Percentiles rank a stretch among this genome's conserved stretches.
phyloP scores from a whole-genome alignment of 1,284 basidiomycete species.

The Ganoderma multipileum region DNA sequence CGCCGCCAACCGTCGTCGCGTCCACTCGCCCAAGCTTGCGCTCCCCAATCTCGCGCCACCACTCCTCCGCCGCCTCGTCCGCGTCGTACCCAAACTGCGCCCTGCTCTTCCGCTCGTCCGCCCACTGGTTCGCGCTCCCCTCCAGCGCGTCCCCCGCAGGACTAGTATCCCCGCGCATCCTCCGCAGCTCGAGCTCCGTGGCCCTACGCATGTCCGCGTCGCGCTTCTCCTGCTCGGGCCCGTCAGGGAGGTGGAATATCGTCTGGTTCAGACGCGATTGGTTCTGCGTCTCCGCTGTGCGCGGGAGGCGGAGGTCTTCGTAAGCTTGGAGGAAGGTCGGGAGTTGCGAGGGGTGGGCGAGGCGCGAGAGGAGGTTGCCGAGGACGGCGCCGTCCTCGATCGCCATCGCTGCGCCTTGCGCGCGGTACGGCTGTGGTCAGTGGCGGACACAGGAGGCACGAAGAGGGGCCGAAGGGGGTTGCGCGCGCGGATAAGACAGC shows the following conservation, averaged over 20 bases:
- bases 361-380: conserved; percentile 60
- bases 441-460: not conserved
- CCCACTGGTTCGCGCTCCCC: conserved; percentile 58
- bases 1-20: too few relatives aligned
- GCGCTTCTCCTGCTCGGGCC: conserved; percentile 56
- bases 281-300: conserved; percentile 54
- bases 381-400: conserved; percentile 72
- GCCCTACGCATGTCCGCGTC: conserved; percentile 57
- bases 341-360: conserved; percentile 51
- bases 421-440: conserved; percentile 59
- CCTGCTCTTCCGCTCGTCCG: conserved; percentile 52
- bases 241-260: conserved; percentile 62
- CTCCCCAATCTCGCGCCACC: conserved; percentile 49
- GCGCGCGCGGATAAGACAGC: too few relatives aligned
- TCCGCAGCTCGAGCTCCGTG: conserved; percentile 48
- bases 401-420: conserved; percentile 73
- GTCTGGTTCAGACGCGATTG: conserved; percentile 56
- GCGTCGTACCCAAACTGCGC: conserved; percentile 58
- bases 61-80: conserved; percentile 47
- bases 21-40: conserved; percentile 9
- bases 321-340: conserved; percentile 57
- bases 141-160: conserved; percentile 26
- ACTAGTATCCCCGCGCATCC: conserved; percentile 19
- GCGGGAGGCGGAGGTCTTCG: conserved; percentile 52
- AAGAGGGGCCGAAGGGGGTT: too few relatives aligned